phyloP scores from a whole-genome alignment of 805 yeast species.

The Myxozyma vanderwaltii region DNA sequence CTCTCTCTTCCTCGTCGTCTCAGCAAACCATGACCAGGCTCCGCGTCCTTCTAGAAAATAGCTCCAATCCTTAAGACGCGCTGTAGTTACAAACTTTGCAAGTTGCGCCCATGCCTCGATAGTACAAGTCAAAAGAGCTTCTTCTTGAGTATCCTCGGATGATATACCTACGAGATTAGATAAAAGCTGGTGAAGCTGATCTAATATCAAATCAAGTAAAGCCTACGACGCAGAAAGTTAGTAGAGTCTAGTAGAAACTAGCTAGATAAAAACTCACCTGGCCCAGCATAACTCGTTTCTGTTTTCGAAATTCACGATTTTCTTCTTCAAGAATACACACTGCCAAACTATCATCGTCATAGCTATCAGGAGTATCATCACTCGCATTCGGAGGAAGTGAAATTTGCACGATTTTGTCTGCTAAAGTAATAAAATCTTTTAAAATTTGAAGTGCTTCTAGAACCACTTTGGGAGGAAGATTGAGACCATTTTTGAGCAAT shows the following conservation, averaged over 20 bases:
- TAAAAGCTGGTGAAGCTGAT: constrained; percentile 18
- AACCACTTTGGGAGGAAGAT: constrained; percentile 19
- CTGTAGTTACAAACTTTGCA: constrained; percentile 16
- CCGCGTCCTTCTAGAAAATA: constrained; percentile 23
- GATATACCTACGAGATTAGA: constrained; percentile 20
- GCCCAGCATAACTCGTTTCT: constrained; percentile 7
- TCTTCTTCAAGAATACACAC: constrained; percentile 19
- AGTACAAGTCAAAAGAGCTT: neutral
- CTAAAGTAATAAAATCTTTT: constrained; percentile 13
- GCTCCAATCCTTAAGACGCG: constrained; percentile 21
- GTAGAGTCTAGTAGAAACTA: neutral
- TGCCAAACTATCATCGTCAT: constrained; percentile 19
- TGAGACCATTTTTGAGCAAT: constrained; percentile 9
- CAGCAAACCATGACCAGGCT: constrained; percentile 33
- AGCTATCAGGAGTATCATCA: constrained; percentile 15
- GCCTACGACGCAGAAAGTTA: constrained; percentile 9
- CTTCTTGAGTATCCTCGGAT: constrained; percentile 2
- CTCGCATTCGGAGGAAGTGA: neutral
- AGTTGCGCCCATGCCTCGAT: constrained; percentile 23
- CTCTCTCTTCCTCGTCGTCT: constrained; percentile 9
- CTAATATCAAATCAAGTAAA: constrained; percentile 1
- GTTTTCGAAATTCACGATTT: constrained; percentile 2
- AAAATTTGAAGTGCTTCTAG: constrained; percentile 18
- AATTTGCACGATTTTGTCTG: constrained; percentile 2
- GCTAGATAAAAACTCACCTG: constrained; percentile 5